Percentiles rank a stretch among this genome's conserved stretches.
These are phyloP conservation scores for Colletotrichum sojae DNA, from an alignment of 2,329 filamentous ascomycete genomes.

Conservation along the genomic window DNA sequence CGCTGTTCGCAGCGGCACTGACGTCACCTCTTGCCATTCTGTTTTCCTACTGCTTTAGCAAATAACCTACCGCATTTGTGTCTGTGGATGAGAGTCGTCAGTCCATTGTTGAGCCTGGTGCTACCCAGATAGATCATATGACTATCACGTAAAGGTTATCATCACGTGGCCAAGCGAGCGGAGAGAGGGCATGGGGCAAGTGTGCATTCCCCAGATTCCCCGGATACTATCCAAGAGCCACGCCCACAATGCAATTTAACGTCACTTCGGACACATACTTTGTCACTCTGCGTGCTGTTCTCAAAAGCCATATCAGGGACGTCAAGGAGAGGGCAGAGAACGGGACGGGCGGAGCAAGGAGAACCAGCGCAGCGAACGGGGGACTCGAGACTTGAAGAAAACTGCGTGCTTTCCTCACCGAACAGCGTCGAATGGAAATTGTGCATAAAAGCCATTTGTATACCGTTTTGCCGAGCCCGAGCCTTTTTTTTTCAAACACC, in stretches of 20 bases:
- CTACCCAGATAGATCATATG: no score
- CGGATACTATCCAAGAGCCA: background rate
- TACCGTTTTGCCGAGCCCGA: constrained; percentile 40
- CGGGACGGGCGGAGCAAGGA: background rate
- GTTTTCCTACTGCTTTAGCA: no score
- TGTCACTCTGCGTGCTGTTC: background rate
- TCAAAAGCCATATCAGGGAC: background rate
- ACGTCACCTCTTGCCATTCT: no score
- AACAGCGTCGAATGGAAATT: constrained; percentile 14
- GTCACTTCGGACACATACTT: background rate
- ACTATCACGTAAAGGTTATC: background rate
- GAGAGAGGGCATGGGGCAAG: background rate
- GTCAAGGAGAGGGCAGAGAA: background rate
- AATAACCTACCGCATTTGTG: no score
- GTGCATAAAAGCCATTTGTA: constrained; percentile 38
- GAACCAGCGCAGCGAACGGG: constrained; percentile 5
- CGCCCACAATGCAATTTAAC: background rate
- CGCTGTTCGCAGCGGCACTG: no score
- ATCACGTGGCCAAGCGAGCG: background rate
- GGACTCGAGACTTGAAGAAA: background rate
- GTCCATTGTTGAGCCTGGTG: no score
- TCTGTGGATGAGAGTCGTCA: no score
- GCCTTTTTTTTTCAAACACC: constrained; percentile 39
- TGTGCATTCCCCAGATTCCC: constrained; percentile 22
- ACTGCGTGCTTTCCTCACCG: constrained; percentile 1